Evolutionary conservation across 2,329 filamentous ascomycete genomes (phyloP).

Genomic region (Salinomyces thailandicus): DNA sequence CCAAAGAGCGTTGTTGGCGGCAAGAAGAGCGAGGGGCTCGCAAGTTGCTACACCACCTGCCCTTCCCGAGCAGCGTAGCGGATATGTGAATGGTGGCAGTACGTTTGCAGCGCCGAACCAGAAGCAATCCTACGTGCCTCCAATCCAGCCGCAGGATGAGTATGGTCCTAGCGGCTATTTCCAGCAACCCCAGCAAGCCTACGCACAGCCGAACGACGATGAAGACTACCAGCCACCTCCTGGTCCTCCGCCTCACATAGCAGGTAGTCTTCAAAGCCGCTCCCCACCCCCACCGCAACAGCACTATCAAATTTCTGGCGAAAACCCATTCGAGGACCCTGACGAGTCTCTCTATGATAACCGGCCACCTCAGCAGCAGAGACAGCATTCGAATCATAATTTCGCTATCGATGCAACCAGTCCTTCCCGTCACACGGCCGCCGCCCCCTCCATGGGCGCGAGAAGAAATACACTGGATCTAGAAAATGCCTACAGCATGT

Average conservation of each 20-base stretch:
- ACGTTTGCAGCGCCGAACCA: neutral
- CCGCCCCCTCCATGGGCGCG: neutral
- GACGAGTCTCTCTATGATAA: neutral
- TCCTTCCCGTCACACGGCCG: neutral
- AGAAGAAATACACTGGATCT: constrained; percentile 16
- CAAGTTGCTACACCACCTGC: constrained; percentile 1
- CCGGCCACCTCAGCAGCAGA: neutral
- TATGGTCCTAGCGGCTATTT: neutral
- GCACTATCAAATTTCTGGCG: constrained; percentile 3
- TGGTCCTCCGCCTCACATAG: constrained; percentile 14
- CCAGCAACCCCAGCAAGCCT: constrained; percentile 1
- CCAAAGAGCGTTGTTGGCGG: constrained; percentile 62
- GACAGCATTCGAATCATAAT: neutral
- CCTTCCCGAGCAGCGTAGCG: neutral
- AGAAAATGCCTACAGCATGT: constrained; percentile 16
- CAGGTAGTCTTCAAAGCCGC: constrained; percentile 5
- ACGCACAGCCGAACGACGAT: neutral
- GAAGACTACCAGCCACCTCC: constrained; percentile 1
- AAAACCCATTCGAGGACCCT: constrained; percentile 35
- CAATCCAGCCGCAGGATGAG: neutral
- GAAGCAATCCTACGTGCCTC: neutral
- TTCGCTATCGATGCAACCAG: neutral
- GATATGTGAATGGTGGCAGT: neutral
- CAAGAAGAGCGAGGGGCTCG: constrained; percentile 36
- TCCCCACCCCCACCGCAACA: constrained; percentile 7